Conservation (phyloP, 1,284 basidiomycete genomes). For the Ustilago tritici region DNA sequence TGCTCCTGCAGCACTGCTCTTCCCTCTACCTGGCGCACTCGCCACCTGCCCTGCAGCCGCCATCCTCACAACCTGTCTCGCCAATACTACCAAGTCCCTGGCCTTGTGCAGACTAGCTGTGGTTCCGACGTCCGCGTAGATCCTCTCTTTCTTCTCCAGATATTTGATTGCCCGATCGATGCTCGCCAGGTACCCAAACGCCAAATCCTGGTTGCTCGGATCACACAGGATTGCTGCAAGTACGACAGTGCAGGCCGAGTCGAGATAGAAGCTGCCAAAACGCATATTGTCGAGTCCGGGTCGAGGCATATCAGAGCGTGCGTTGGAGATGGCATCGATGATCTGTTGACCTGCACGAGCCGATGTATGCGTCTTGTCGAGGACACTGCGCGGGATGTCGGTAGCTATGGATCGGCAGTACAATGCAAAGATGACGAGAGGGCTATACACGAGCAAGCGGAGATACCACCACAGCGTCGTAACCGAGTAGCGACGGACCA, state of each 20-base stretch:
- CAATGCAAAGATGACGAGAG: slow-evolving; percentile 48
- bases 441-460: slow-evolving; percentile 44
- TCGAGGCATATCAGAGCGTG: slow-evolving; percentile 36
- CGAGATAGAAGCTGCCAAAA: slow-evolving; percentile 51
- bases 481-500: slow-evolving; percentile 45
- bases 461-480: slow-evolving; percentile 51
- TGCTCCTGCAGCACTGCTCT: slow-evolving; percentile 19
- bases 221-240: slow-evolving; percentile 47
- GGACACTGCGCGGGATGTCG: slow-evolving; percentile 39
- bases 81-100: slow-evolving; percentile 42
- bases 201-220: slow-evolving; percentile 44
- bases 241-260: slow-evolving; percentile 47
- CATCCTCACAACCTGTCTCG: slow-evolving; percentile 43
- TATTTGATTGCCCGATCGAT: slow-evolving; percentile 52
- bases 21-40: slow-evolving; percentile 17
- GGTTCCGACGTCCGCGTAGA: slow-evolving; percentile 48
- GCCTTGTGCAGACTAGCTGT: slow-evolving; percentile 49
- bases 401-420: slow-evolving; percentile 46
- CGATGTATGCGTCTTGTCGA: slow-evolving; percentile 38
- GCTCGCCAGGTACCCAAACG: slow-evolving; percentile 42
- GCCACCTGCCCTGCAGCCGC: slow-evolving; percentile 37
- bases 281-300: slow-evolving; percentile 49
- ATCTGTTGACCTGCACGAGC: slow-evolving; percentile 41
- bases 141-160: slow-evolving; percentile 45
- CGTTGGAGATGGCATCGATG: slow-evolving; percentile 46